These are phyloP conservation scores for Mrakia blollopis DNA, from an alignment of 768 basidiomycete genomes.

Conservation along the genomic window DNA sequence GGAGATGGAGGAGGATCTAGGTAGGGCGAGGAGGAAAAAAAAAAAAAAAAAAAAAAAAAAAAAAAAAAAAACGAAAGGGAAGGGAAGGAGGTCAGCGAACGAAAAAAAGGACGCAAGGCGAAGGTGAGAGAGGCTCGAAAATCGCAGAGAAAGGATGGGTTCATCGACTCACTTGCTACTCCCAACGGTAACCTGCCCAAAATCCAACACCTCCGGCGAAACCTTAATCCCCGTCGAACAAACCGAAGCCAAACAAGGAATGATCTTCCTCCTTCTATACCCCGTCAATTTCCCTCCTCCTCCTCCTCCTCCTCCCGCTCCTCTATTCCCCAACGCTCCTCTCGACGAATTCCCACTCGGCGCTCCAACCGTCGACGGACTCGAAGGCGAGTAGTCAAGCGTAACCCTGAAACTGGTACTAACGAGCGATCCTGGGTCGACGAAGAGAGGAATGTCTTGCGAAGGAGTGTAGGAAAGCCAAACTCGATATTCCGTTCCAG, in stretches of 20 bases:
- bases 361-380: not conserved
- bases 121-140: too few species aligned
- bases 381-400: constrained; percentile 31
- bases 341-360: too few species aligned
- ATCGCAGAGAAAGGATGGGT: too few species aligned
- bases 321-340: not conserved
- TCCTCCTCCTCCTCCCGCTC: not conserved
- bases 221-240: constrained; percentile 41
- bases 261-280: constrained; percentile 33
- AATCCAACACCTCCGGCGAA: constrained; percentile 37
- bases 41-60: too few species aligned
- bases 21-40: not conserved
- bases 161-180: constrained; percentile 31
- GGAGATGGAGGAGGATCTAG: constrained; percentile 31
- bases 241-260: constrained; percentile 37
- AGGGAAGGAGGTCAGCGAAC: too few species aligned
- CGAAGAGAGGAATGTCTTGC: constrained; percentile 34
- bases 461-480: constrained; percentile 38
- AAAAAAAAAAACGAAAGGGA: too few species aligned
- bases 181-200: constrained; percentile 42
- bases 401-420: constrained; percentile 39
- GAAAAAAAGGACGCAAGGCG: too few species aligned
- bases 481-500: constrained; percentile 42
- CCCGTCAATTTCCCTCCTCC: not conserved
- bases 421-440: constrained; percentile 35